Base-by-base conservation (phyloP, 805 yeast species). In the Candida coquimbonensis region DNA sequence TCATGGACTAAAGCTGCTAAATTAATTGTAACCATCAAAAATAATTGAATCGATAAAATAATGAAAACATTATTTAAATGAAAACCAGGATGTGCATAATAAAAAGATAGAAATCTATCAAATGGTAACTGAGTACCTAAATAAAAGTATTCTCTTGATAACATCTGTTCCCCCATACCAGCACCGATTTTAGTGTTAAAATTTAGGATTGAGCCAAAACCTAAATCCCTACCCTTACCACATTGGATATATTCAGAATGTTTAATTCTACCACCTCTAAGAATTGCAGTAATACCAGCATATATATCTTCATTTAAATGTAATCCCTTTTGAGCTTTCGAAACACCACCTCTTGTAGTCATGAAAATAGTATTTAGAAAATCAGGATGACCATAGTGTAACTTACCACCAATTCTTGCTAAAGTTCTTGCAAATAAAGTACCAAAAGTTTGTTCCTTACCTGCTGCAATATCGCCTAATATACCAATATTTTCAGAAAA, bases 351-450 rank as follows among this genome's bases (percentile, higher is more conserved):
- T 65, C 95, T 70, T 2, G 93, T 85, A 5, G 86, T 77, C 90
- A 86, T 83, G 60, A 81, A 86, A 1, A 83, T 69, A 11, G 80
- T 75, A 55, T 85, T 84, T 56, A 86, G 67, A 65, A 86, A 83
- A 65, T 86, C 95, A 32, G 95, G 95, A 61, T 86, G 95, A 8
- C 95, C 95, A 67, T 86, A 86, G 61, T 86, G 95, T 42, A 86
- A 71, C 60, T 86, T 86, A 29, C 90, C 91, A 26, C 91, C 93
- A 53, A 85, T 76, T 59, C 81, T 82, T 3, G 91, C 90, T 61
- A 85, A 69, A 1, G 93, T 84, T 61, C 95, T 76, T 0, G 93
- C 87, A 64, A 84, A 85, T 47, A 86, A 71, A 0, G 95, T 86
- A 45, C 95, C 93, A 66, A 86, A 86, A 9, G 93, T 86, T 61